Conservation (phyloP, 768 basidiomycete genomes). For the Calocera cornea region DNA sequence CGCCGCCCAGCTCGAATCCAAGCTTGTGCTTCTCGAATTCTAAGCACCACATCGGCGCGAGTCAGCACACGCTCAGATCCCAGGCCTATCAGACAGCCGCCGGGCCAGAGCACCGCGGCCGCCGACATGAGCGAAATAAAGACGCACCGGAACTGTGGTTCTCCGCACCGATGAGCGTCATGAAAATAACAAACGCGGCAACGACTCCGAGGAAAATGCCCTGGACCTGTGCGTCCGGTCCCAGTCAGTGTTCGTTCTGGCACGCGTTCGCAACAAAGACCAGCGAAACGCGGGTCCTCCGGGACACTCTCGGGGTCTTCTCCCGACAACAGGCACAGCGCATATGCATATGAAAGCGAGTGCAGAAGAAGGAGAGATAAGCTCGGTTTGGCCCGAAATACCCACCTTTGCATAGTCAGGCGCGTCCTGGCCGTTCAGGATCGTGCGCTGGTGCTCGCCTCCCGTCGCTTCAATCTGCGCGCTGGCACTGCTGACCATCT, state of each 20-base stretch:
- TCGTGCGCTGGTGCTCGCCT: slow-evolving; percentile 42
- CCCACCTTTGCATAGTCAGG: slow-evolving; percentile 58
- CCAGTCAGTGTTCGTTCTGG: not conserved
- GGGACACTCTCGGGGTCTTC: not conserved
- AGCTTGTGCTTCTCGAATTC: slow-evolving; percentile 76
- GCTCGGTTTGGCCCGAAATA: not conserved
- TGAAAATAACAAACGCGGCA: slow-evolving; percentile 57
- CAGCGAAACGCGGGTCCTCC: not conserved
- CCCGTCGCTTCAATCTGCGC: slow-evolving; percentile 73
- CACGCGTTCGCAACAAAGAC: not conserved
- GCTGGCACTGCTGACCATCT: slow-evolving; percentile 58
- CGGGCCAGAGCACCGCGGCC: too few relatives aligned
- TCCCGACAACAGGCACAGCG: not conserved
- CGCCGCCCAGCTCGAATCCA: slow-evolving; percentile 65
- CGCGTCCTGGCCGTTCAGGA: slow-evolving; percentile 30
- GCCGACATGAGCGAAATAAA: too few relatives aligned
- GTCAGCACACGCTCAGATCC: slow-evolving; percentile 34
- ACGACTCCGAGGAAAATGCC: slow-evolving; percentile 80
- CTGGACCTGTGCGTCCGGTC: slow-evolving; percentile 28
- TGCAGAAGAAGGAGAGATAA: not conserved
- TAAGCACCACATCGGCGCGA: slow-evolving; percentile 26
- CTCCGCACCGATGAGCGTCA: slow-evolving; percentile 70
- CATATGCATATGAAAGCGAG: not conserved
- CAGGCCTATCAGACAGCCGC: too few relatives aligned
- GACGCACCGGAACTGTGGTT: slow-evolving; percentile 26